These are phyloP conservation scores for Pholiota microspora DNA, from an alignment of 768 basidiomycete genomes.

Conservation along the genomic window DNA sequence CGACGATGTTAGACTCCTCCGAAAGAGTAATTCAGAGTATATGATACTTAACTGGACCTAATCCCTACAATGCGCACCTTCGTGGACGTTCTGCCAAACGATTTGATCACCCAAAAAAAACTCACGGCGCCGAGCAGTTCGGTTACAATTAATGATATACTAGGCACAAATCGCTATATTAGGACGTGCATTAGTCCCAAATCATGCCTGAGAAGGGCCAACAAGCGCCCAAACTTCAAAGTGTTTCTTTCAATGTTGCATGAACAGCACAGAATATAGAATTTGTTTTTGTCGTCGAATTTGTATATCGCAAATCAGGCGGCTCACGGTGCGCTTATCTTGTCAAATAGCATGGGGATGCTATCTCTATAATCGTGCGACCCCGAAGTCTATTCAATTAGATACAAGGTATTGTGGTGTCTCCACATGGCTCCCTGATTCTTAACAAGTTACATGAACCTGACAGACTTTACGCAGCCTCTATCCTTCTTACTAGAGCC, in stretches of 20 bases:
- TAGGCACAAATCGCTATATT: background rate
- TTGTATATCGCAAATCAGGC: background rate
- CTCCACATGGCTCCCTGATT: background rate
- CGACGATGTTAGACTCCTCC: background rate
- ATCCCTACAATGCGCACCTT: background rate
- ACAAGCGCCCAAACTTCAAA: background rate
- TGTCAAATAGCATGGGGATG: background rate
- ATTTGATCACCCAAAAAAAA: no score
- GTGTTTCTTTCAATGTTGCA: no score
- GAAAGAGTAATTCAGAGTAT: no score
- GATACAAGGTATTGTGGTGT: background rate
- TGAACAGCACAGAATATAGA: no score
- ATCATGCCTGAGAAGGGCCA: background rate
- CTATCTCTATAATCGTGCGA: background rate
- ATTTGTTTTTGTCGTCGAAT: background rate
- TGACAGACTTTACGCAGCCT: background rate
- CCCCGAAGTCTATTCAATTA: background rate
- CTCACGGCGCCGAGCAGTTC: no score
- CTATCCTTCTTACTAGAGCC: no score
- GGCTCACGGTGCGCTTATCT: background rate
- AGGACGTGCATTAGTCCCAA: background rate
- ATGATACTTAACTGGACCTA: background rate
- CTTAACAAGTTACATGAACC: background rate
- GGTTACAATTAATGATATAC: no score
- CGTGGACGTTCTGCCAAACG: no score